These are phyloP conservation scores for Sarcodon aspratus DNA, from an alignment of 768 basidiomycete species.

Conservation along the genomic window DNA sequence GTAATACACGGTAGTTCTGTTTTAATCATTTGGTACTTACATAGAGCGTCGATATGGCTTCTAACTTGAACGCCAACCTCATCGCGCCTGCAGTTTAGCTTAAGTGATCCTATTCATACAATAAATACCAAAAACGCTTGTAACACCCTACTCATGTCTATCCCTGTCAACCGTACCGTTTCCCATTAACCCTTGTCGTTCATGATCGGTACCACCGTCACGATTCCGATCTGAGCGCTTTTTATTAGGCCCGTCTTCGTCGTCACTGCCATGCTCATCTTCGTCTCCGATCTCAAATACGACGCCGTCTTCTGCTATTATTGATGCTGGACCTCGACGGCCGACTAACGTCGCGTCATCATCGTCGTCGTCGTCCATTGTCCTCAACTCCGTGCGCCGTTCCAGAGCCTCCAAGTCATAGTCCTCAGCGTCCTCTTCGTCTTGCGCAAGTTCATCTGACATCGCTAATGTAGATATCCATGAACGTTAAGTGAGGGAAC, in stretches of 20 bases:
- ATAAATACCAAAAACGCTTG: no score
- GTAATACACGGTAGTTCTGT: no score
- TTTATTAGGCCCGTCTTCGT: slow-evolving; percentile 50
- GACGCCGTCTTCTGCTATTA: slow-evolving; percentile 53
- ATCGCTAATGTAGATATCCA: slow-evolving; percentile 69
- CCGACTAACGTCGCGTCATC: slow-evolving; percentile 66
- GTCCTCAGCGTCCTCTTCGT: slow-evolving; percentile 88
- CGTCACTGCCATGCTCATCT: slow-evolving; percentile 42
- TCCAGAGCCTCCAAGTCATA: slow-evolving; percentile 78
- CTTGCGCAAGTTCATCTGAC: slow-evolving; percentile 94
- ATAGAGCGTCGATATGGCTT: no score
- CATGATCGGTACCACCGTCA: slow-evolving; percentile 30
- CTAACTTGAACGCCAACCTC: no score
- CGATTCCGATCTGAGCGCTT: slow-evolving; percentile 34
- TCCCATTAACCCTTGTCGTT: slow-evolving; percentile 57
- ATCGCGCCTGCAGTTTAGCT: no score
- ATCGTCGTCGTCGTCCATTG: slow-evolving; percentile 44
- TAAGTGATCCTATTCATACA: no score
- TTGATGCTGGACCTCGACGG: slow-evolving; percentile 34
- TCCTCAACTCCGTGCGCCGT: slow-evolving; percentile 32
- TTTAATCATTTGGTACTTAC: no score
- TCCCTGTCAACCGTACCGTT: slow-evolving; percentile 13
- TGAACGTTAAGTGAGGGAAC: slow-evolving; percentile 10
- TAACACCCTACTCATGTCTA: no score
- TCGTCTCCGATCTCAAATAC: slow-evolving; percentile 92